Percentiles rank a stretch among this genome's conserved stretches.
Evolutionary conservation across 2,329 filamentous ascomycete species (phyloP).

Genomic region (Neonectria punicea): DNA sequence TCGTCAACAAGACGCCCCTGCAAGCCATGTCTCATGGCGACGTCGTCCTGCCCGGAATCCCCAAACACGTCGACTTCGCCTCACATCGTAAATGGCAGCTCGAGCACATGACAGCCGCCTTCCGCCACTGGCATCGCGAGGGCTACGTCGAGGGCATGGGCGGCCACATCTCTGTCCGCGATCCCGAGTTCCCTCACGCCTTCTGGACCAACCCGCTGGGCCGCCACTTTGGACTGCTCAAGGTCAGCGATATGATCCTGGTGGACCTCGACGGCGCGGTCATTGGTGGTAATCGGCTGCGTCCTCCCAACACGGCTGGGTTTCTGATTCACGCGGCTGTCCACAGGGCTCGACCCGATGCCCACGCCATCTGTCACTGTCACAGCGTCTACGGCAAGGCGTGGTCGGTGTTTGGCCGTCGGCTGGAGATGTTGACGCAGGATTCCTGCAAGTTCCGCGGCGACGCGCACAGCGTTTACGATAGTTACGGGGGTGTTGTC

Average conservation of each 20-base stretch:
- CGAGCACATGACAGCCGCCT: conserved; percentile 73
- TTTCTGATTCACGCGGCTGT: conserved; percentile 75
- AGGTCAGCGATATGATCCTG: conserved; percentile 74
- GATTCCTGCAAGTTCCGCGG: conserved; percentile 72
- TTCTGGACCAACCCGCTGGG: conserved; percentile 77
- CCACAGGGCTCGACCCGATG: conserved; percentile 71
- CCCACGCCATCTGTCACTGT: conserved; percentile 74
- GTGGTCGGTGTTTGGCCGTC: conserved; percentile 71
- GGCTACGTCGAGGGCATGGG: conserved; percentile 76
- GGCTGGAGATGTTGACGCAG: conserved; percentile 75
- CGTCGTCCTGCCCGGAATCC: conserved; percentile 40
- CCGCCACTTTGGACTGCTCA: conserved; percentile 72
- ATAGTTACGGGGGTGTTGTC: conserved; percentile 61
- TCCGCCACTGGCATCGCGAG: conserved; percentile 73
- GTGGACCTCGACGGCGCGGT: conserved; percentile 70
- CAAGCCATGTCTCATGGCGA: conserved; percentile 43
- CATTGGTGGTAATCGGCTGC: conserved; percentile 68
- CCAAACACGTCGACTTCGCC: conserved; percentile 36
- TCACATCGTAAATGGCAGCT: conserved; percentile 51
- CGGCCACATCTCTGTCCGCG: conserved; percentile 73
- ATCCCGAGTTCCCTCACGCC: conserved; percentile 67
- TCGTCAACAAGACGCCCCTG: conserved; percentile 37
- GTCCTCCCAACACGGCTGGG: conserved; percentile 73
- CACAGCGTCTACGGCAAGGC: conserved; percentile 74
- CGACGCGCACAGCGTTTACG: conserved; percentile 71